A percentile compares a stretch with the other conserved stretches of the same genome.
Conservation (phyloP, 2,329 filamentous ascomycete species). For the Sporothrix phasma region DNA sequence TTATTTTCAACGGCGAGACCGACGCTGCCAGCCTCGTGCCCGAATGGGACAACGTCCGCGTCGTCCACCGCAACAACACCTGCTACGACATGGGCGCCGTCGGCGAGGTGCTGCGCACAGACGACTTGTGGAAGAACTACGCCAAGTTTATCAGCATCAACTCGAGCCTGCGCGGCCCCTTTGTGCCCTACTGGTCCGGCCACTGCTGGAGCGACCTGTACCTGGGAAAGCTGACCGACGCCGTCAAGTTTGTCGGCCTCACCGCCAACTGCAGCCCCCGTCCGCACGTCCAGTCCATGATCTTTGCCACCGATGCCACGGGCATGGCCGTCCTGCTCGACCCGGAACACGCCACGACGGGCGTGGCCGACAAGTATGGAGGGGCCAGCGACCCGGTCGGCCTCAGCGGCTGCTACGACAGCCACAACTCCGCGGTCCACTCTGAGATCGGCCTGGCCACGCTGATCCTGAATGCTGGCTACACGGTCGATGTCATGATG, state of each 20-base stretch:
- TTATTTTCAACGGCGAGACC: conserved; percentile 30
- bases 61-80: conserved; percentile 25
- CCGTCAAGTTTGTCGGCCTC: conserved; percentile 30
- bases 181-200: conserved; percentile 27
- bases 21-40: conserved; percentile 24
- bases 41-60: conserved; percentile 24
- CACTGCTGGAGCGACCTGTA: conserved; percentile 31
- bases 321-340: conserved; percentile 30
- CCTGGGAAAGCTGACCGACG: conserved; percentile 24
- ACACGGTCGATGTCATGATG: conserved; percentile 29
- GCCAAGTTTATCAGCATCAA: conserved; percentile 30
- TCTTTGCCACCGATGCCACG: conserved; percentile 30
- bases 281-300: conserved; percentile 30
- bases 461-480: conserved; percentile 24
- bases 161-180: conserved; percentile 29
- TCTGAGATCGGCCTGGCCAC: conserved; percentile 27
- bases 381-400: conserved; percentile 22
- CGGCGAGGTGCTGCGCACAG: conserved; percentile 27
- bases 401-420: conserved; percentile 25
- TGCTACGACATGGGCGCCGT: conserved; percentile 30
- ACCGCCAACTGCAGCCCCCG: conserved; percentile 28
- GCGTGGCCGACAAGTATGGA: conserved; percentile 21
- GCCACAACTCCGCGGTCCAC: conserved; percentile 23
- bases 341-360: conserved; percentile 24
- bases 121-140: conserved; percentile 28